Percentiles rank a stretch among this genome's conserved stretches.
phyloP scores from a whole-genome alignment of 352 stramenopile species.

The Albugo laibachii region DNA sequence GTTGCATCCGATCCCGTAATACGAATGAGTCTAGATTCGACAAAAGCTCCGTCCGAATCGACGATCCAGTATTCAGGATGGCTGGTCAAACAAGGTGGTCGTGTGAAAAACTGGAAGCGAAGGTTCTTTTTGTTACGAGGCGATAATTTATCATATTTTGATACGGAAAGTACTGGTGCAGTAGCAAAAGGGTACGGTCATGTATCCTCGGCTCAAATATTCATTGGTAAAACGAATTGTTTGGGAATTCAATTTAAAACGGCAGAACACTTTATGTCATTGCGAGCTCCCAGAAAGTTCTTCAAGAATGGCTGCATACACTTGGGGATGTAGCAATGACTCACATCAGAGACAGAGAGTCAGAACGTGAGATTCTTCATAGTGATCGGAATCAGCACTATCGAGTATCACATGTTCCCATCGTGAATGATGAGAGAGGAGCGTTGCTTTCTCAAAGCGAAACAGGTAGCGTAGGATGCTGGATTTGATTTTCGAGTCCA shows the following conservation, averaged over 20 bases:
- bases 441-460: no score
- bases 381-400: conserved; percentile 17
- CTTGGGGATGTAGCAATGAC: conserved; percentile 52
- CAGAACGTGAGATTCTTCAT: conserved; percentile 36
- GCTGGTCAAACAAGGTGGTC: conserved; percentile 57
- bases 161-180: conserved; percentile 47
- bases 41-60: conserved; percentile 20
- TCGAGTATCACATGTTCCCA: conserved; percentile 18
- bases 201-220: conserved; percentile 51
- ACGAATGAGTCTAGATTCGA: conserved; percentile 10
- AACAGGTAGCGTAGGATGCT: no score
- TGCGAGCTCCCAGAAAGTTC: conserved; percentile 30
- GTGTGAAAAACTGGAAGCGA: conserved; percentile 66
- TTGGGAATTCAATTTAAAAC: conserved; percentile 57
- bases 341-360: conserved; percentile 9
- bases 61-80: conserved; percentile 54
- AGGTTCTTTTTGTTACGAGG: conserved; percentile 61
- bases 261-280: conserved; percentile 49
- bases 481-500: no score
- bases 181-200: conserved; percentile 66
- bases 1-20: conserved; percentile 3
- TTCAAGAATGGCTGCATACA: conserved; percentile 55
- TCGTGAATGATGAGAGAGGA: conserved; percentile 9
- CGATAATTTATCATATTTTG: conserved; percentile 66
- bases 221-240: conserved; percentile 28